phyloP scores from a whole-genome alignment of 1,284 basidiomycete genomes.

The Cutaneotrichosporon mucoides region DNA sequence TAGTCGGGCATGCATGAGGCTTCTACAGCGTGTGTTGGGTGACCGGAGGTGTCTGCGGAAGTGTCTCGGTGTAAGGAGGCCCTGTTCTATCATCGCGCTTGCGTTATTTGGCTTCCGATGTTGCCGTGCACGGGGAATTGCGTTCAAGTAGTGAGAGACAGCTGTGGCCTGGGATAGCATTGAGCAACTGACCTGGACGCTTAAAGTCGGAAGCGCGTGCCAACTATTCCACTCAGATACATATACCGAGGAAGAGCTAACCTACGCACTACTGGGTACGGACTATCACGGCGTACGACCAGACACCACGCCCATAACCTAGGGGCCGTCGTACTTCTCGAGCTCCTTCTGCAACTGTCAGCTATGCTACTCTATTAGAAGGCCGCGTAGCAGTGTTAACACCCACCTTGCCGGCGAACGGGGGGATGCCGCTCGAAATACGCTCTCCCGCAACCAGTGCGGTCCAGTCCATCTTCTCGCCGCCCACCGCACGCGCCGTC shows the following conservation, averaged over 20 bases:
- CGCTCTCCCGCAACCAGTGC: constrained; percentile 48
- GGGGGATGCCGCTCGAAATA: constrained; percentile 46
- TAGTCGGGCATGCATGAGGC: constrained; percentile 28
- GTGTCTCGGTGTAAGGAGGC: too few species aligned
- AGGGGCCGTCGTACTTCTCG: constrained; percentile 11
- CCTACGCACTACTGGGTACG: not conserved
- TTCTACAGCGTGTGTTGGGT: constrained; percentile 6
- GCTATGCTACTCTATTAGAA: not conserved
- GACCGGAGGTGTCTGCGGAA: not conserved
- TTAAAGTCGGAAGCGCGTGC: too few species aligned
- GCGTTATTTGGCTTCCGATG: too few species aligned
- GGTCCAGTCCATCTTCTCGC: constrained; percentile 48
- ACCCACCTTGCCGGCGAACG: constrained; percentile 45
- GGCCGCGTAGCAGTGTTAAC: not conserved
- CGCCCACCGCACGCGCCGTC: constrained; percentile 62
- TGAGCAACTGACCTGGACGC: too few species aligned
- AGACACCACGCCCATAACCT: too few species aligned
- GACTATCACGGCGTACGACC: not conserved
- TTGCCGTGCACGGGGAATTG: too few species aligned
- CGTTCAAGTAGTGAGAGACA: too few species aligned
- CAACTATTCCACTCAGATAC: too few species aligned
- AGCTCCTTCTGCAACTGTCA: constrained; percentile 9
- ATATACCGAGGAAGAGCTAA: not conserved
- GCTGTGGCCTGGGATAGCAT: too few species aligned
- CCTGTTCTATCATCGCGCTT: too few species aligned